These are phyloP conservation scores for Vitis rotundifolia DNA, from an alignment of 164 flowering plant genomes.

Conservation along the genomic window DNA sequence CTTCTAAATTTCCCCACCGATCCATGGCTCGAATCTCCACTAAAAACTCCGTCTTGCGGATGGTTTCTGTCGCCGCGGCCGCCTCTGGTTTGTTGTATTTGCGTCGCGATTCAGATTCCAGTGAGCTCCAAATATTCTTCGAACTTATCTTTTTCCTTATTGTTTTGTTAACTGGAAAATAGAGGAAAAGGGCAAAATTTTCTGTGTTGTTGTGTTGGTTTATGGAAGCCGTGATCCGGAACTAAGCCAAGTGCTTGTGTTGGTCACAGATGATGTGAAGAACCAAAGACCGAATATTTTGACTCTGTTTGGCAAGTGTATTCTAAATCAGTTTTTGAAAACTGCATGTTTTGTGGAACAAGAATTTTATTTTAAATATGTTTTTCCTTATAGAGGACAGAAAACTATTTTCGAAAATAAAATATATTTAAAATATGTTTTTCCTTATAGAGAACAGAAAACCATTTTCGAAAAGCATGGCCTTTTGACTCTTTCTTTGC, in stretches of 20 bases:
- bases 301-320: not conserved
- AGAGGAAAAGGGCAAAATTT: not conserved
- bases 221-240: too few species aligned
- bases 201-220: too few species aligned
- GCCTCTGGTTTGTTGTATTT: constrained; percentile 23
- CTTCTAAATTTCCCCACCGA: too few species aligned
- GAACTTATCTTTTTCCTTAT: not conserved
- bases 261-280: not conserved
- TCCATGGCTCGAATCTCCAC: not conserved
- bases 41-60: constrained; percentile 2
- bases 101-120: constrained; percentile 2
- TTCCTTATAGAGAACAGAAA: too few species aligned
- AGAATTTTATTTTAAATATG: too few species aligned
- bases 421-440: too few species aligned
- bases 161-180: not conserved
- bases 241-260: not conserved
- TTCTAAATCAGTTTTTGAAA: not conserved
- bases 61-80: constrained; percentile 14
- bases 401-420: too few species aligned
- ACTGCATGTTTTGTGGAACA: not conserved
- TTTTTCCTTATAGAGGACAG: too few species aligned
- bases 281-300: not conserved
- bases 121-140: constrained; percentile 13
- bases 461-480: too few species aligned
- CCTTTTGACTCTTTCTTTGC: too few species aligned